A percentile compares a stretch with the other conserved stretches of the same genome.
Conservation (phyloP, 192 early-diverging fungal genomes). For the Jimgerdemannia flammicorona region DNA sequence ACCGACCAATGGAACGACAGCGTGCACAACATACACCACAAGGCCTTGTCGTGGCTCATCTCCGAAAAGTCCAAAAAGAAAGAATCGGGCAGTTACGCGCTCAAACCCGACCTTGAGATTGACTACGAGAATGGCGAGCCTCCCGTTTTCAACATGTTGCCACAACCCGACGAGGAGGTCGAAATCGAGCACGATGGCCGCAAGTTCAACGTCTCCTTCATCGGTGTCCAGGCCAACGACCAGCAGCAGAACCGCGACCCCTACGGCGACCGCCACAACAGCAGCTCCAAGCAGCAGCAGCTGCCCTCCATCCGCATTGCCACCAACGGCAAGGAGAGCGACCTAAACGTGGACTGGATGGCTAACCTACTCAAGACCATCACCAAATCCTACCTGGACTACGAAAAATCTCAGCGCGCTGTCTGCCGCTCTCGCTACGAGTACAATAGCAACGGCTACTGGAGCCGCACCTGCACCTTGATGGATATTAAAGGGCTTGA, state of each 20-base stretch:
- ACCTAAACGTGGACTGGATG: constrained; percentile 11
- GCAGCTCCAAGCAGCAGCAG: neutral
- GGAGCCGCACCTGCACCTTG: constrained; percentile 17
- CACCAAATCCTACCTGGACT: constrained; percentile 20
- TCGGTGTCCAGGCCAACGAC: neutral
- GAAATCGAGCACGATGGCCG: constrained; percentile 14
- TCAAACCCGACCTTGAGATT: constrained; percentile 15
- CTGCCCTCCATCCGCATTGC: constrained; percentile 6
- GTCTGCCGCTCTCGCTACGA: constrained; percentile 15
- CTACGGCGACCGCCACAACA: neutral
- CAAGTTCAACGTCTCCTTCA: neutral
- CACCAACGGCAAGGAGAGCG: neutral
- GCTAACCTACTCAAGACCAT: constrained; percentile 5
- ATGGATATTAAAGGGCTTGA: constrained; percentile 36
- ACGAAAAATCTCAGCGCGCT: constrained; percentile 13
- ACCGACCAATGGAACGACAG: constrained; percentile 23
- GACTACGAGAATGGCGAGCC: constrained; percentile 18
- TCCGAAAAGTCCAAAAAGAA: constrained; percentile 18
- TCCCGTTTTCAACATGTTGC: constrained; percentile 25
- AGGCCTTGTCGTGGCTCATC: constrained; percentile 19
- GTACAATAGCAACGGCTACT: constrained; percentile 20
- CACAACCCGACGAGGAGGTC: constrained; percentile 12
- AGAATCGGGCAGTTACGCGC: constrained; percentile 13
- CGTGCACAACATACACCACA: constrained; percentile 24
- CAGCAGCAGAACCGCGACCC: neutral